These are phyloP conservation scores for Eucalyptus polyanthemos DNA, from an alignment of 345 rosid genomes.

Conservation along the genomic window DNA sequence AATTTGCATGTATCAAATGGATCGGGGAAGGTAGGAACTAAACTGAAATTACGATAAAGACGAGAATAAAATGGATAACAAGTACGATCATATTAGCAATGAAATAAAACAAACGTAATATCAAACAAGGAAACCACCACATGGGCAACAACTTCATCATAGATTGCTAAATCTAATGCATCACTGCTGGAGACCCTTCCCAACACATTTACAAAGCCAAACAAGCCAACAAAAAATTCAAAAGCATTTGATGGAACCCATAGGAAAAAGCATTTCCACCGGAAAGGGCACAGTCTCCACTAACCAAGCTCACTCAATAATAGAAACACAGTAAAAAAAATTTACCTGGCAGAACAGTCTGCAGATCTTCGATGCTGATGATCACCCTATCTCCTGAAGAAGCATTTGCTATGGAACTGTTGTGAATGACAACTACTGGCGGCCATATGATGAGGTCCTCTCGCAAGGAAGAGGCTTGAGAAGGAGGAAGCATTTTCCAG, in stretches of 20 bases:
- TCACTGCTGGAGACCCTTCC: not conserved
- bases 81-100: not conserved
- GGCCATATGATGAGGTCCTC: constrained; percentile 55
- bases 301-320: not conserved
- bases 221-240: not conserved
- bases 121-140: not conserved
- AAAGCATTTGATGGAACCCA: not conserved
- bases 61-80: not conserved
- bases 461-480: constrained; percentile 24
- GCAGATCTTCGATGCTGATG: constrained; percentile 14
- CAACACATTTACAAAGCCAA: not conserved
- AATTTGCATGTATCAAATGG: not conserved
- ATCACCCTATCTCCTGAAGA: constrained; percentile 8
- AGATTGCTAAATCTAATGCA: not conserved
- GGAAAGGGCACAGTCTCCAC: not conserved
- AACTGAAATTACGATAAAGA: not conserved
- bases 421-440: constrained; percentile 28
- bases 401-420: constrained; percentile 22
- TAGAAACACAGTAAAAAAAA: not conserved
- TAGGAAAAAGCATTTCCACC: not conserved
- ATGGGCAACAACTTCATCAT: not conserved
- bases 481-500: constrained; percentile 1
- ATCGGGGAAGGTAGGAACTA: not conserved
- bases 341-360: constrained; percentile 23
- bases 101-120: not conserved